Conservation (phyloP, 2,329 filamentous ascomycete genomes). For the Beauveria sp. region DNA sequence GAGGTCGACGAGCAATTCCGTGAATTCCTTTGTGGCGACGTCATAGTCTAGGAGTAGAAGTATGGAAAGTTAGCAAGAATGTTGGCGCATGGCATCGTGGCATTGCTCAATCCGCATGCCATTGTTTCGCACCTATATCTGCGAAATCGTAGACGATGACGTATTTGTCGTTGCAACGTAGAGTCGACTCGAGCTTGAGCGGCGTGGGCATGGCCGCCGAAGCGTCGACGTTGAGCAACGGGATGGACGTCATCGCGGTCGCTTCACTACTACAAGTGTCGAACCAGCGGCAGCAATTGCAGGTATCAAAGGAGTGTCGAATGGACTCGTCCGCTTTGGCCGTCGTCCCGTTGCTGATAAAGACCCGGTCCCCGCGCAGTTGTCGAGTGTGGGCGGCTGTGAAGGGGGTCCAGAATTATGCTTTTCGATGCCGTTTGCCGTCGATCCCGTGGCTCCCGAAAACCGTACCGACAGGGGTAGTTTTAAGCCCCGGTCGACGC, state of each 20-base stretch:
- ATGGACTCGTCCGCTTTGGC: neutral
- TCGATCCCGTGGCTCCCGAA: constrained; percentile 8
- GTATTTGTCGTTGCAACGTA: constrained; percentile 30
- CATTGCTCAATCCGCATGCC: neutral
- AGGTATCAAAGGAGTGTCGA: neutral
- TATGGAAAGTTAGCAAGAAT: neutral
- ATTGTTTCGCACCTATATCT: constrained; percentile 22
- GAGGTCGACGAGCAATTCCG: constrained; percentile 48
- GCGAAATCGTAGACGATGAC: constrained; percentile 32
- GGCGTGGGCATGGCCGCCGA: neutral
- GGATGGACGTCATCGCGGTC: neutral
- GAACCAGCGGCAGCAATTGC: neutral
- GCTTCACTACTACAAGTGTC: neutral
- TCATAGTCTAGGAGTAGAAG: constrained; percentile 22
- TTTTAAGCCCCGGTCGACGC: neutral
- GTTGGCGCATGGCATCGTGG: neutral
- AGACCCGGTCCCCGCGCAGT: neutral
- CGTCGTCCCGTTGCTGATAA: neutral
- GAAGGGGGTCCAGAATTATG: neutral
- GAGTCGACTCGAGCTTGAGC: neutral
- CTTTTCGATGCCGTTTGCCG: neutral
- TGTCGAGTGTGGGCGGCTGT: neutral
- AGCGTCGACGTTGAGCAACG: constrained; percentile 5
- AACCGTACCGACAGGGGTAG: neutral
- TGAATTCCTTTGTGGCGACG: constrained; percentile 26